phyloP scores from a whole-genome alignment of 192 early-diverging fungal species.

The Cladochytrium replicatum region DNA sequence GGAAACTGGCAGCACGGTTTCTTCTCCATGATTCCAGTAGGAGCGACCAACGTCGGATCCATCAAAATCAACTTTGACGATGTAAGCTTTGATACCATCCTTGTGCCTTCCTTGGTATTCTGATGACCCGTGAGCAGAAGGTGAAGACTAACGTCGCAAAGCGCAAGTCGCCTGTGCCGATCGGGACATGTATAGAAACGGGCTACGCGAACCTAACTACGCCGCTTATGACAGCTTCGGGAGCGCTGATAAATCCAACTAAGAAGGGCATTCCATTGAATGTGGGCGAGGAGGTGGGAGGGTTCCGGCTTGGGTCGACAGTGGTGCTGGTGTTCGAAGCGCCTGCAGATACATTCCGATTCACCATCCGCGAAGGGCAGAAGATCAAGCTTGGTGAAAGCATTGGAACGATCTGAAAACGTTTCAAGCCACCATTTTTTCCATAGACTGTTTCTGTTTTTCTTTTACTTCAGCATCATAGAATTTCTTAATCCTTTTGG shows the following conservation, averaged over 20 bases:
- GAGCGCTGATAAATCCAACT: too few relatives aligned
- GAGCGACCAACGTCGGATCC: slow-evolving; percentile 95
- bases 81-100: slow-evolving; percentile 22
- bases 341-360: slow-evolving; percentile 65
- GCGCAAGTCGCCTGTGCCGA: slow-evolving; percentile 24
- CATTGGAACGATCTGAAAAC: slow-evolving; percentile 36
- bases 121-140: slow-evolving; percentile 16
- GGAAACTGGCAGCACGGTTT: slow-evolving; percentile 91
- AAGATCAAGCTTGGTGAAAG: slow-evolving; percentile 73
- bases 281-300: slow-evolving; percentile 87
- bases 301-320: slow-evolving; percentile 90
- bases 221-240: too few relatives aligned
- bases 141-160: slow-evolving; percentile 33
- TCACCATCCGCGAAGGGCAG: slow-evolving; percentile 56
- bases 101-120: slow-evolving; percentile 1
- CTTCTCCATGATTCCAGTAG: slow-evolving; percentile 94
- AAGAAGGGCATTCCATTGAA: slow-evolving; percentile 58
- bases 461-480: not conserved
- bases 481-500: too few relatives aligned
- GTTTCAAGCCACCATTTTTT: not conserved
- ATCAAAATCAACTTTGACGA: slow-evolving; percentile 92
- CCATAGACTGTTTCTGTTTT: slow-evolving; percentile 2
- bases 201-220: slow-evolving; percentile 42
- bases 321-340: slow-evolving; percentile 97
- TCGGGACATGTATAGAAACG: slow-evolving; percentile 67